Evolutionary conservation across 495 filamentous ascomycete species (phyloP).

Genomic region (Neurospora sp.): DNA sequence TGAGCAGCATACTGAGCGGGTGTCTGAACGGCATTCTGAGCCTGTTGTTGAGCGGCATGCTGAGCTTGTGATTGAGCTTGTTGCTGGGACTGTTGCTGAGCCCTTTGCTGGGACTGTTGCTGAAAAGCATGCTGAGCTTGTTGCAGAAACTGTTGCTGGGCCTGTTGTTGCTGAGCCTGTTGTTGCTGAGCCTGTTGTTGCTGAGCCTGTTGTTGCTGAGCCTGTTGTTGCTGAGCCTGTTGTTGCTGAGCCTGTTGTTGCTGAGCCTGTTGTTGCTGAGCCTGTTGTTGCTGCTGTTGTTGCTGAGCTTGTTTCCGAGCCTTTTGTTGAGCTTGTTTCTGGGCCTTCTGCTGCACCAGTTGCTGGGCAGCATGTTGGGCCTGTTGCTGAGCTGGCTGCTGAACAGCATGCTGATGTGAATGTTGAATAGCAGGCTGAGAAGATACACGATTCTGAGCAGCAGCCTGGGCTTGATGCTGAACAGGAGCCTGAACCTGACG

Average conservation of each 20-base stretch:
- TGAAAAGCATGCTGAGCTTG: neutral
- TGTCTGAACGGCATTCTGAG: neutral
- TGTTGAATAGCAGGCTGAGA: neutral
- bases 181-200: neutral
- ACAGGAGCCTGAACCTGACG: neutral
- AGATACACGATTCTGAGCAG: neutral
- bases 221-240: slow-evolving; percentile 4
- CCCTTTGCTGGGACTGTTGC: neutral
- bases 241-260: slow-evolving; percentile 2
- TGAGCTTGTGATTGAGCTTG: neutral
- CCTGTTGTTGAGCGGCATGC: neutral
- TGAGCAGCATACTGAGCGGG: neutral
- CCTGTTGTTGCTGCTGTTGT: neutral
- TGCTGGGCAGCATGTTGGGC: slow-evolving; percentile 1
- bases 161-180: neutral
- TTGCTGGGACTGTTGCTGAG: neutral
- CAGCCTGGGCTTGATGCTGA: neutral
- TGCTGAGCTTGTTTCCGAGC: neutral
- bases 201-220: neutral
- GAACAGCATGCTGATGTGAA: neutral
- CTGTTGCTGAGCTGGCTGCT: neutral
- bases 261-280: neutral
- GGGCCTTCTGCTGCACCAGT: neutral
- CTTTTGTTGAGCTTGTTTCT: slow-evolving; percentile 6
- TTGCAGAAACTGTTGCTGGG: neutral